These are phyloP conservation scores for Madurella mycetomatis DNA, from an alignment of 2,329 filamentous ascomycete species.

Conservation along the genomic window DNA sequence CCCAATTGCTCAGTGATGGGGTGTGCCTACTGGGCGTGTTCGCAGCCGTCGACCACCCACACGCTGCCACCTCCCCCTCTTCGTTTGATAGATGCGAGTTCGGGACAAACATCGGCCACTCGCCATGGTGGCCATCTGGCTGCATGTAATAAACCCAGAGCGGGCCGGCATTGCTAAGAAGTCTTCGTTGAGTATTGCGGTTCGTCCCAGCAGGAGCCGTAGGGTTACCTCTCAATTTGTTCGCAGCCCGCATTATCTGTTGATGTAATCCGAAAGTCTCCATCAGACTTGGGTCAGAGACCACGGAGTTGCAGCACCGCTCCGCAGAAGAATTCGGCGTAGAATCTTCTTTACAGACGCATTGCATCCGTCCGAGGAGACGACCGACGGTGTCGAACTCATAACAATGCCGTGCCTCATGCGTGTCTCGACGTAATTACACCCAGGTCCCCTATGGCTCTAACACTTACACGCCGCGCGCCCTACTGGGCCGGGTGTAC, in stretches of 20 bases:
- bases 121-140: neutral
- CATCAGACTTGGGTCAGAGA: neutral
- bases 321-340: neutral
- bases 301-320: neutral
- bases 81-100: conserved; percentile 2
- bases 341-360: neutral
- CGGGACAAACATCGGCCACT: neutral
- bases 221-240: neutral
- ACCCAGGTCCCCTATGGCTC: neutral
- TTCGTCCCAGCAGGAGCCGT: neutral
- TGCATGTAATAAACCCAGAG: conserved; percentile 10
- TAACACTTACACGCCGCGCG: conserved; percentile 16
- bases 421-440: conserved; percentile 1
- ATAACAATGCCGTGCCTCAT: neutral
- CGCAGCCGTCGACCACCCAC: conserved; percentile 17
- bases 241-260: neutral
- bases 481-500: neutral
- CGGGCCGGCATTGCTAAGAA: neutral
- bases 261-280: neutral
- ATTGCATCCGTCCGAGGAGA: neutral
- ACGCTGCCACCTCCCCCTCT: conserved; percentile 17
- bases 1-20: conserved; percentile 6
- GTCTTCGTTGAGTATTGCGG: neutral
- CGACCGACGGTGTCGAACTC: neutral
- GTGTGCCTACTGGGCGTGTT: conserved; percentile 6